Evolutionary conservation across 2,329 filamentous ascomycete genomes (phyloP).

Genomic region (Microcyclosporella mali): DNA sequence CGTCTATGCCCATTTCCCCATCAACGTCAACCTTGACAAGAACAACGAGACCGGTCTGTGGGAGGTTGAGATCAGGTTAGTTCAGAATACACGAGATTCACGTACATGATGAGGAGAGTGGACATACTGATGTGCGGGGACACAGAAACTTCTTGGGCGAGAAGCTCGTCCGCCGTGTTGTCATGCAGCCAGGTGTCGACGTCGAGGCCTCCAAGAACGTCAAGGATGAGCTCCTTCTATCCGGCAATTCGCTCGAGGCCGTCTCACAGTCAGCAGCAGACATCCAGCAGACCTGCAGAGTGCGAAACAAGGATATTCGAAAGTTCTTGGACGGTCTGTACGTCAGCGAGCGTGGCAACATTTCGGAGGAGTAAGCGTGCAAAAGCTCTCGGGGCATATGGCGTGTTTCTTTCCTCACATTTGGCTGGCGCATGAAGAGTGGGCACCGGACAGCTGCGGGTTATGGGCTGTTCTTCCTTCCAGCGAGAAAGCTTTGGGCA

Average conservation of each 20-base stretch:
- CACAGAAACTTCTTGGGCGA: conserved; percentile 93
- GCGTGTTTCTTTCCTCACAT: not conserved
- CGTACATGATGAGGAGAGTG: not conserved
- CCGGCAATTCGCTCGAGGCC: conserved; percentile 91
- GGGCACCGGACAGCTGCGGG: conserved; percentile 6
- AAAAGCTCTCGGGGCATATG: not conserved
- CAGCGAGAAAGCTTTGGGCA: conserved; percentile 5
- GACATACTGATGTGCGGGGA: conserved; percentile 15
- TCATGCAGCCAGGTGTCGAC: conserved; percentile 84
- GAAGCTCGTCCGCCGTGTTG: conserved; percentile 94
- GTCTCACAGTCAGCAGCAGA: conserved; percentile 98
- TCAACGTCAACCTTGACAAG: conserved; percentile 99
- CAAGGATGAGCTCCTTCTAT: conserved; percentile 95
- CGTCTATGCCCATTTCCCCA: conserved; percentile 99
- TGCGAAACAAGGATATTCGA: conserved; percentile 99
- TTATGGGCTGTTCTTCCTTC: conserved; percentile 4
- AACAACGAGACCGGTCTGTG: conserved; percentile 79
- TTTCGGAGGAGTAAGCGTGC: conserved; percentile 43
- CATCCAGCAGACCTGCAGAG: conserved; percentile 99
- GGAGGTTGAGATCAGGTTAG: conserved; percentile 96
- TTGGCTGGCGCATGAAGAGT: conserved; percentile 5
- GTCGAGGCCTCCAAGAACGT: conserved; percentile 83
- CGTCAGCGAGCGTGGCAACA: conserved; percentile 97
- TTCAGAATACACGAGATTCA: too few species aligned
- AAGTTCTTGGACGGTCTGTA: conserved; percentile 99